Evolutionary conservation across 768 basidiomycete species (phyloP).

Genomic region (Agrocybe chaxingu): DNA sequence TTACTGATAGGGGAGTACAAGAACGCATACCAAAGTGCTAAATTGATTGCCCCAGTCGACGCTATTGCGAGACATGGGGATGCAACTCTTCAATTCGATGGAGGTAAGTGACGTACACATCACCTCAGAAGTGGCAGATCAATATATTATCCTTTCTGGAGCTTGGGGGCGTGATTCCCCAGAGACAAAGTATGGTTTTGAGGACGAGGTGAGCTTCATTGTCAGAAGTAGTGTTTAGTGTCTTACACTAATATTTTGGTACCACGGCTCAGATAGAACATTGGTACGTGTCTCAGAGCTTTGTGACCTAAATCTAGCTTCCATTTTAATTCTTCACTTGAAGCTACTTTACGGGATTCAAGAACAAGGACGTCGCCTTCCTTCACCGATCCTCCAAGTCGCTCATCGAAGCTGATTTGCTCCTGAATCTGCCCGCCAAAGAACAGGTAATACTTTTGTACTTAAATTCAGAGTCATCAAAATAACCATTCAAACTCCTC

Average conservation of each 20-base stretch:
- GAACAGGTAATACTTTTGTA: conserved; percentile 57
- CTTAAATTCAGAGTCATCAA: not conserved
- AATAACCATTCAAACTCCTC: not conserved
- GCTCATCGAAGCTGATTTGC: conserved; percentile 76
- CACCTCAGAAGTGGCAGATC: not conserved
- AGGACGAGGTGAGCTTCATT: conserved; percentile 46
- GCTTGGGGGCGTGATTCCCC: conserved; percentile 65
- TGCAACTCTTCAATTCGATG: conserved; percentile 55
- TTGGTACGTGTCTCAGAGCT: conserved; percentile 29
- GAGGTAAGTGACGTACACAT: conserved; percentile 35
- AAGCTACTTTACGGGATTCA: conserved; percentile 69
- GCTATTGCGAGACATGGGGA: conserved; percentile 49
- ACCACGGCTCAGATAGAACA: conserved; percentile 38
- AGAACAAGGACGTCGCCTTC: conserved; percentile 83
- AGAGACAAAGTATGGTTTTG: conserved; percentile 71
- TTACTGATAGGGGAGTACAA: conserved; percentile 50
- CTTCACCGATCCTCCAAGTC: conserved; percentile 69
- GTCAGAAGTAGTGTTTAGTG: not conserved
- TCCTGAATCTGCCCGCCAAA: conserved; percentile 76
- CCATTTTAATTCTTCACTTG: not conserved
- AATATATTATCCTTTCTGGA: conserved; percentile 13
- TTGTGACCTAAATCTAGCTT: not conserved
- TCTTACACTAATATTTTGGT: not conserved
- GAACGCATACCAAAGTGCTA: conserved; percentile 66
- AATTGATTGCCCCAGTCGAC: conserved; percentile 65